These are phyloP conservation scores for Fusarium sp. DNA, from an alignment of 2,329 filamentous ascomycete species.

Conservation along the genomic window DNA sequence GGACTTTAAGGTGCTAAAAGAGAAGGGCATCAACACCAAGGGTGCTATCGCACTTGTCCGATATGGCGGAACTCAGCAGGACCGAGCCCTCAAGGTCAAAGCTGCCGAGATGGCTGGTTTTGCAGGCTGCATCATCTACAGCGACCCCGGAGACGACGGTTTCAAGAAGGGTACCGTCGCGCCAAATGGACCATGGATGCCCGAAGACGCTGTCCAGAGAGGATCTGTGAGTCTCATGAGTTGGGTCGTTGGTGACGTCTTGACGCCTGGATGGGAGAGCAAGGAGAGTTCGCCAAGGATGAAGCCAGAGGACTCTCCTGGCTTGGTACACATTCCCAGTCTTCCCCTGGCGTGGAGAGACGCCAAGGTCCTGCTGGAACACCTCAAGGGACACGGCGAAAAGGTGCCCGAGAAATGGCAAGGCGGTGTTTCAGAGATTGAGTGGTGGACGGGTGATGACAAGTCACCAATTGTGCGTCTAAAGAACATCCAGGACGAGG, in stretches of 20 bases:
- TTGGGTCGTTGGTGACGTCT: conserved; percentile 89
- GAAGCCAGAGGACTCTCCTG: conserved; percentile 75
- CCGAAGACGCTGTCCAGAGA: conserved; percentile 83
- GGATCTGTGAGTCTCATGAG: conserved; percentile 84
- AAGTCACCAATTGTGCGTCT: conserved; percentile 83
- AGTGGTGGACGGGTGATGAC: conserved; percentile 87
- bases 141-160: conserved; percentile 87
- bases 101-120: conserved; percentile 89
- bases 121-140: conserved; percentile 90
- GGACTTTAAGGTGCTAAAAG: conserved; percentile 80
- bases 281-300: conserved; percentile 74
- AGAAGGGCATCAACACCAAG: conserved; percentile 78
- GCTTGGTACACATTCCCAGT: conserved; percentile 86
- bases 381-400: conserved; percentile 80
- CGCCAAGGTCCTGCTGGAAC: conserved; percentile 81
- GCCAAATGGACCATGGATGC: conserved; percentile 84
- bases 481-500: conserved; percentile 88
- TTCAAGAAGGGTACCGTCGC: conserved; percentile 79
- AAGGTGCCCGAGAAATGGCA: conserved; percentile 77
- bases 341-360: conserved; percentile 91
- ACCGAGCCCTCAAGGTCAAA: conserved; percentile 86
- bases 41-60: conserved; percentile 88
- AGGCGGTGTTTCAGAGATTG: conserved; percentile 80
- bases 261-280: conserved; percentile 89
- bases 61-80: conserved; percentile 79